These are phyloP conservation scores for Candida broadrunensis DNA, from an alignment of 805 yeast species.

Conservation along the genomic window DNA sequence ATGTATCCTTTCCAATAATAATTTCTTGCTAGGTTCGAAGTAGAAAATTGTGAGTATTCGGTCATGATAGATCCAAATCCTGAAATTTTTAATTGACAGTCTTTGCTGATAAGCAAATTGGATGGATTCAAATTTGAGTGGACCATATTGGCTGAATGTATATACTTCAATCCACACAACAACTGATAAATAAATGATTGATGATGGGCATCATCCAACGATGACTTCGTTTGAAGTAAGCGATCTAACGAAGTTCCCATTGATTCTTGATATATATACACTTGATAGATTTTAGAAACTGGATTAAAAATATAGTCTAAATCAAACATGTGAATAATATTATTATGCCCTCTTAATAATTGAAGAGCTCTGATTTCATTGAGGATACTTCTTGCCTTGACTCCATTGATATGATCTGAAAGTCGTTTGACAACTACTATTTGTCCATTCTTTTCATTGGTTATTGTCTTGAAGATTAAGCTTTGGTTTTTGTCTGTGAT, in stretches of 20 bases:
- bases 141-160: conserved; percentile 88
- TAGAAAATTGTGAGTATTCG: conserved; percentile 93
- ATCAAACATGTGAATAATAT: conserved; percentile 94
- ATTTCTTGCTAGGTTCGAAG: conserved; percentile 76
- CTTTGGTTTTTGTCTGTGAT: background rate
- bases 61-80: conserved; percentile 96
- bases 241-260: conserved; percentile 99
- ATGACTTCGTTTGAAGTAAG: conserved; percentile 89
- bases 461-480: background rate
- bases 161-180: conserved; percentile 83
- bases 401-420: background rate
- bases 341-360: conserved; percentile 94
- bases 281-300: conserved; percentile 70
- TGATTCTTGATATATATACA: conserved; percentile 90
- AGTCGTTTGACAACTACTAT: background rate
- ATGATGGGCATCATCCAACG: conserved; percentile 90
- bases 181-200: conserved; percentile 92
- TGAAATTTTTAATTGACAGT: conserved; percentile 93
- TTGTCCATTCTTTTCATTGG: background rate
- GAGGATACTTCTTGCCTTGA: background rate
- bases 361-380: conserved; percentile 82
- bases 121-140: conserved; percentile 96
- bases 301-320: conserved; percentile 82
- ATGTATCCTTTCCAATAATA: conserved; percentile 97
- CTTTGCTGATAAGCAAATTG: conserved; percentile 88